Evolutionary conservation across 2,329 filamentous ascomycete genomes (phyloP).

Genomic region (Colletotrichum tropicicola): DNA sequence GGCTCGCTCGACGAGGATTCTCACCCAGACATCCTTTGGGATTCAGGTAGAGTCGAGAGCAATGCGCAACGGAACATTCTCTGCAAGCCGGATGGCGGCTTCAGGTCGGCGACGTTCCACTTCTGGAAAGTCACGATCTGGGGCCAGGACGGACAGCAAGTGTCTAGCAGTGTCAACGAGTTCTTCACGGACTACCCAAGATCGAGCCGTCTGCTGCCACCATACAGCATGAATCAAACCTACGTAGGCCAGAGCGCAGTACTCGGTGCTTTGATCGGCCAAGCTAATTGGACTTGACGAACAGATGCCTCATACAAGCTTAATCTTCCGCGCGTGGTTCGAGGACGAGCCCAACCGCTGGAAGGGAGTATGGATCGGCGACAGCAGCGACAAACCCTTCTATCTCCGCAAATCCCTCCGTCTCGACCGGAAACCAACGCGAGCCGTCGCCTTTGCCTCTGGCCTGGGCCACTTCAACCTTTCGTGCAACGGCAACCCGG

Average conservation of each 20-base stretch:
- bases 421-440: slow-evolving; percentile 38
- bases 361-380: slow-evolving; percentile 50
- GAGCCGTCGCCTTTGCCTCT: slow-evolving; percentile 46
- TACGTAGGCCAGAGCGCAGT: slow-evolving; percentile 37
- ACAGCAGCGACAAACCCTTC: slow-evolving; percentile 48
- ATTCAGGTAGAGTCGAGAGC: slow-evolving; percentile 33
- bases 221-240: slow-evolving; percentile 51
- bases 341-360: slow-evolving; percentile 48
- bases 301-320: slow-evolving; percentile 48
- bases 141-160: slow-evolving; percentile 41
- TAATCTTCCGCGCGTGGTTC: slow-evolving; percentile 52
- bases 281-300: background rate
- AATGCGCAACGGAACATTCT: slow-evolving; percentile 34
- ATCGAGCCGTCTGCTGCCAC: slow-evolving; percentile 42
- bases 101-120: slow-evolving; percentile 44
- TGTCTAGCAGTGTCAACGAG: slow-evolving; percentile 38
- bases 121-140: slow-evolving; percentile 47
- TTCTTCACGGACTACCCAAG: slow-evolving; percentile 50
- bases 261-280: background rate
- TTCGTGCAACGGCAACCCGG: slow-evolving; percentile 42
- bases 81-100: slow-evolving; percentile 39
- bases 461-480: slow-evolving; percentile 51
- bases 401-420: slow-evolving; percentile 46
- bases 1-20: background rate
- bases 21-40: slow-evolving; percentile 21